Evolutionary conservation across 108 stramenopile genomes (phyloP).

Genomic region (Skeletonema grethae): DNA sequence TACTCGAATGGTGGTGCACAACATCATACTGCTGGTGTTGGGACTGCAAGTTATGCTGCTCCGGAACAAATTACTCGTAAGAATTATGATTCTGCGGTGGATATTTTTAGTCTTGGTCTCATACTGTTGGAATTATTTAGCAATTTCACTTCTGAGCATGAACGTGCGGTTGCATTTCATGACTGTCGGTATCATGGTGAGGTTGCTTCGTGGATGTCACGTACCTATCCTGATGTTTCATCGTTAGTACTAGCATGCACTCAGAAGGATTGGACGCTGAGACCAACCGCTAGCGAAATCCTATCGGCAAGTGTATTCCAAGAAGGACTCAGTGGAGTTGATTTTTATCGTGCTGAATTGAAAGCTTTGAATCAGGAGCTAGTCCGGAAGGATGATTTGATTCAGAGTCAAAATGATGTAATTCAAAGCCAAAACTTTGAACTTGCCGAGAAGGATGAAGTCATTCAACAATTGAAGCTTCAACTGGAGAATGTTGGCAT

Average conservation of each 20-base stretch:
- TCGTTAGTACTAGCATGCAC: slow-evolving; percentile 69
- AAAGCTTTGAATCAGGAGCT: slow-evolving; percentile 37
- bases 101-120: slow-evolving; percentile 93
- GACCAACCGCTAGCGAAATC: slow-evolving; percentile 70
- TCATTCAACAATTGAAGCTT: slow-evolving; percentile 33
- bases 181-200: slow-evolving; percentile 59
- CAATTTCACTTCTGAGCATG: slow-evolving; percentile 87
- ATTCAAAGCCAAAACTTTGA: slow-evolving; percentile 20
- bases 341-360: slow-evolving; percentile 36
- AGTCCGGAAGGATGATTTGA: slow-evolving; percentile 26
- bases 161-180: slow-evolving; percentile 76
- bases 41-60: slow-evolving; percentile 93
- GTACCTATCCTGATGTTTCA: slow-evolving; percentile 58
- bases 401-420: slow-evolving; percentile 27
- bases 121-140: slow-evolving; percentile 93
- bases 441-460: slow-evolving; percentile 41
- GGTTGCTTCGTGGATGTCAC: slow-evolving; percentile 54
- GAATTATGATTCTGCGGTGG: slow-evolving; percentile 85
- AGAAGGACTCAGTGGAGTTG: slow-evolving; percentile 29
- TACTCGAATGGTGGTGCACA: too few relatives aligned
- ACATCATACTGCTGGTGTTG: slow-evolving; percentile 89
- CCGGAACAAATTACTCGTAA: slow-evolving; percentile 85
- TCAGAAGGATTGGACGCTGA: slow-evolving; percentile 42
- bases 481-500: slow-evolving; percentile 27
- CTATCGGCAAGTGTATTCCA: slow-evolving; percentile 37